These are phyloP conservation scores for Fusarium setosum DNA, from an alignment of 2,329 filamentous ascomycete genomes.

Conservation along the genomic window DNA sequence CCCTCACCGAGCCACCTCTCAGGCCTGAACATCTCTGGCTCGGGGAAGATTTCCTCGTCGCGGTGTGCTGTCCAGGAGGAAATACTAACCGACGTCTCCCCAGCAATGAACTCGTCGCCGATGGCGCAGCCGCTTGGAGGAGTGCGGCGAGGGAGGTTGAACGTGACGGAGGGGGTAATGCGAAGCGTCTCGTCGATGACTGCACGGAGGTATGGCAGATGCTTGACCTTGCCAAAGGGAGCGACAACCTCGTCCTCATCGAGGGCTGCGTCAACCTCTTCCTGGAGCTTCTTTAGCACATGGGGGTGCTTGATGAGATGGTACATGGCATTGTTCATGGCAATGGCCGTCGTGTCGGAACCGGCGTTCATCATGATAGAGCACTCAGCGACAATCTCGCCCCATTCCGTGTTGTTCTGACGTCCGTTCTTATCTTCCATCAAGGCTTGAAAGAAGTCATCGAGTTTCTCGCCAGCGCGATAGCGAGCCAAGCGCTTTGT, in stretches of 20 bases:
- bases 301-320: constrained; percentile 56
- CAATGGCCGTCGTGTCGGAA: constrained; percentile 60
- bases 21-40: constrained; percentile 52
- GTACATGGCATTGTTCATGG: constrained; percentile 64
- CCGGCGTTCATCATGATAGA: constrained; percentile 65
- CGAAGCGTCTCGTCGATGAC: constrained; percentile 61
- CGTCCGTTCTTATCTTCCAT: constrained; percentile 60
- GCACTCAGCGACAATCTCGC: constrained; percentile 69
- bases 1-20: constrained; percentile 55
- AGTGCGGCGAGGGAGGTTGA: constrained; percentile 37
- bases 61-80: constrained; percentile 52
- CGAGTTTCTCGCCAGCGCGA: constrained; percentile 61
- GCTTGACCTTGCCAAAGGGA: constrained; percentile 61
- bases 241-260: constrained; percentile 56
- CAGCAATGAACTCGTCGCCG: constrained; percentile 47
- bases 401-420: constrained; percentile 59
- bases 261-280: constrained; percentile 58
- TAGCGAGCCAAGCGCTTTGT: constrained; percentile 28
- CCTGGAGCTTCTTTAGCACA: constrained; percentile 47
- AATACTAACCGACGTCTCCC: constrained; percentile 53
- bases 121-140: constrained; percentile 43
- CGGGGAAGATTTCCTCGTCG: constrained; percentile 51
- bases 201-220: constrained; percentile 63
- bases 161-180: neutral
- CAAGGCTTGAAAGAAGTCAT: constrained; percentile 68